These are phyloP conservation scores for Guyanaporus albipodus DNA, from an alignment of 768 basidiomycete genomes.

Conservation along the genomic window DNA sequence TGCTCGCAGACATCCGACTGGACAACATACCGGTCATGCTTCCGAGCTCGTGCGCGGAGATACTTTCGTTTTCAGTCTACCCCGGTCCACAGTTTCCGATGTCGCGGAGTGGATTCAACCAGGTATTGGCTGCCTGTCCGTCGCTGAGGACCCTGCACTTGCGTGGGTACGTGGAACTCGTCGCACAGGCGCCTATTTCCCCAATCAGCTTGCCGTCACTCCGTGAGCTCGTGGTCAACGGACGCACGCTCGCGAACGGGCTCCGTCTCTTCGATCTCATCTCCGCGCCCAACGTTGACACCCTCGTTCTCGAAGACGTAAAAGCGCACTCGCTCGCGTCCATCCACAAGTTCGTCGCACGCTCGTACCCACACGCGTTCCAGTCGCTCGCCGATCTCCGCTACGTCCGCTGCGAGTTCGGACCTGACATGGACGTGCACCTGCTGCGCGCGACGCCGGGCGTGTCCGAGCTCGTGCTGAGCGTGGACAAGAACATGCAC, in stretches of 20 bases:
- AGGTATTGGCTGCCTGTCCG: slow-evolving; percentile 18
- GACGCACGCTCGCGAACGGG: slow-evolving; percentile 27
- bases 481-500: slow-evolving; percentile 29
- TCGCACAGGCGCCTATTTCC: slow-evolving; percentile 14
- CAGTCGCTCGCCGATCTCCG: slow-evolving; percentile 26
- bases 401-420: slow-evolving; percentile 31
- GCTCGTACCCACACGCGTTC: slow-evolving; percentile 26
- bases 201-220: slow-evolving; percentile 24
- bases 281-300: slow-evolving; percentile 31
- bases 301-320: slow-evolving; percentile 30
- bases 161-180: slow-evolving; percentile 30
- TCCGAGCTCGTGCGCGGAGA: slow-evolving; percentile 18
- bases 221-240: slow-evolving; percentile 31
- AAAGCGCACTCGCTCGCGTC: slow-evolving; percentile 23
- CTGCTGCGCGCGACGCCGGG: slow-evolving; percentile 31
- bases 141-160: slow-evolving; percentile 24
- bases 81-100: slow-evolving; percentile 32
- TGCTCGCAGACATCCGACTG: slow-evolving; percentile 31
- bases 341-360: slow-evolving; percentile 28
- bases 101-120: slow-evolving; percentile 22
- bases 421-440: slow-evolving; percentile 30
- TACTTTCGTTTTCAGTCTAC: slow-evolving; percentile 32
- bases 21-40: slow-evolving; percentile 29
- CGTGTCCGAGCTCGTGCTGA: slow-evolving; percentile 30
- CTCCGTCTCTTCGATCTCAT: slow-evolving; percentile 32